These are phyloP conservation scores for Fusarium sp. DNA, from an alignment of 2,329 filamentous ascomycete genomes.

Conservation along the genomic window DNA sequence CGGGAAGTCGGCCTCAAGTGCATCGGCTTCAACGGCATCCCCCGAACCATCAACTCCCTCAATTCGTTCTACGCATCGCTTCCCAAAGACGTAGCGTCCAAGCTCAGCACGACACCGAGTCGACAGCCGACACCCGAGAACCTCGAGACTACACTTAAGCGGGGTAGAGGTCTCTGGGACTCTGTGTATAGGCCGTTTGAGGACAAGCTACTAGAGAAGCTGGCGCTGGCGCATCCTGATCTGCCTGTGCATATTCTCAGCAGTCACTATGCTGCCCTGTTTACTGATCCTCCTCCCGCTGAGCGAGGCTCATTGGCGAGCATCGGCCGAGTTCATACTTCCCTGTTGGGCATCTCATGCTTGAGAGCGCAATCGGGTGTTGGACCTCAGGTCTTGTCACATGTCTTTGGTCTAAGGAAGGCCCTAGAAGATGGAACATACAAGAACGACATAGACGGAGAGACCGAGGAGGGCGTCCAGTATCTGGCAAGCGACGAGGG, in stretches of 20 bases:
- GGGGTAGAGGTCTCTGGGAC: conserved; percentile 78
- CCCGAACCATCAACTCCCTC: conserved; percentile 85
- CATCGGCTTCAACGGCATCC: conserved; percentile 85
- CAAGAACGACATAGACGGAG: conserved; percentile 48
- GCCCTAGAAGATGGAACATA: conserved; percentile 75
- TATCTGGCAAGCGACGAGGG: conserved; percentile 61
- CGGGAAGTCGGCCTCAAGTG: conserved; percentile 82
- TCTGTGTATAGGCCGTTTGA: conserved; percentile 82
- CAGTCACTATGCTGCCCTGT: conserved; percentile 78
- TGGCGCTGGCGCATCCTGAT: conserved; percentile 83
- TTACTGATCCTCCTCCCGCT: conserved; percentile 72
- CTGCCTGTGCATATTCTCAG: conserved; percentile 83
- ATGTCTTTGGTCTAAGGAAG: conserved; percentile 85
- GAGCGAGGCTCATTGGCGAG: conserved; percentile 59
- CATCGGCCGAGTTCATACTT: conserved; percentile 78
- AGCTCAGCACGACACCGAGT: conserved; percentile 68
- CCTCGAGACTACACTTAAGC: conserved; percentile 64
- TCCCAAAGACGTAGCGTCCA: conserved; percentile 64
- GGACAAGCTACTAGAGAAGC: conserved; percentile 75
- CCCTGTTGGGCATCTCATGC: conserved; percentile 79
- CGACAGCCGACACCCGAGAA: conserved; percentile 65
- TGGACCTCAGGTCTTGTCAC: conserved; percentile 83
- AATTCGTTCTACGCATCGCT: conserved; percentile 76
- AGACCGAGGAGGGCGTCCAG: conserved; percentile 50
- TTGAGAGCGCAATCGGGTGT: conserved; percentile 84